Evolutionary conservation across 2,329 filamentous ascomycete genomes (phyloP).

Genomic region (Cadophora malorum): DNA sequence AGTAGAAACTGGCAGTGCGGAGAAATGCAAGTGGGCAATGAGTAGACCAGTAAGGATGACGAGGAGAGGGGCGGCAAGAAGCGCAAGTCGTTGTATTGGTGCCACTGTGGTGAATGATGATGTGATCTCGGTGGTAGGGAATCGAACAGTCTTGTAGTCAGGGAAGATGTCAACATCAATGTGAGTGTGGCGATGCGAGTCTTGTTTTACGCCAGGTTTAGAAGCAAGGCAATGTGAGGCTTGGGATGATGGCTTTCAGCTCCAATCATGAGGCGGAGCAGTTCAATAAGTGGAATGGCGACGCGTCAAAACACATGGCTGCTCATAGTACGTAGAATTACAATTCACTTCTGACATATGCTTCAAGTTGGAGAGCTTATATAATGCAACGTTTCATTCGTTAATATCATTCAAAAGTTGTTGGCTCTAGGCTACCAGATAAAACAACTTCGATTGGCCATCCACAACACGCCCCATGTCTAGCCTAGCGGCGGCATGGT

Average conservation of each 20-base stretch:
- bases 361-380: neutral
- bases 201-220: neutral
- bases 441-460: neutral
- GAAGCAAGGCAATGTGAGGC: slow-evolving; percentile 18
- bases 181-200: slow-evolving; percentile 29
- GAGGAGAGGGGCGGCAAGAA: slow-evolving; percentile 33
- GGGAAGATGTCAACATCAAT: neutral
- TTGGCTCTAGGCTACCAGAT: slow-evolving; percentile 18
- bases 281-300: slow-evolving; percentile 10
- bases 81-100: slow-evolving; percentile 25
- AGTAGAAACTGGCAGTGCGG: slow-evolving; percentile 25
- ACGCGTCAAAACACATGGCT: neutral
- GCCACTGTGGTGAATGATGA: slow-evolving; percentile 34
- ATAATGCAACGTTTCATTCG: slow-evolving; percentile 19
- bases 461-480: neutral
- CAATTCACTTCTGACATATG: neutral
- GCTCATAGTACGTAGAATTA: neutral
- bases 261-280: slow-evolving; percentile 27
- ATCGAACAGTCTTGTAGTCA: slow-evolving; percentile 15
- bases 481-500: neutral
- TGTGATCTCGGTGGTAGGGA: neutral
- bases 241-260: slow-evolving; percentile 18
- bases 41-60: slow-evolving; percentile 33
- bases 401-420: slow-evolving; percentile 5
- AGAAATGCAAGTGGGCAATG: slow-evolving; percentile 30